Evolutionary conservation across 306 rosid species (phyloP), one percentile per base, ranked within the genome.

Genomic region (Malus fusca): DNA sequence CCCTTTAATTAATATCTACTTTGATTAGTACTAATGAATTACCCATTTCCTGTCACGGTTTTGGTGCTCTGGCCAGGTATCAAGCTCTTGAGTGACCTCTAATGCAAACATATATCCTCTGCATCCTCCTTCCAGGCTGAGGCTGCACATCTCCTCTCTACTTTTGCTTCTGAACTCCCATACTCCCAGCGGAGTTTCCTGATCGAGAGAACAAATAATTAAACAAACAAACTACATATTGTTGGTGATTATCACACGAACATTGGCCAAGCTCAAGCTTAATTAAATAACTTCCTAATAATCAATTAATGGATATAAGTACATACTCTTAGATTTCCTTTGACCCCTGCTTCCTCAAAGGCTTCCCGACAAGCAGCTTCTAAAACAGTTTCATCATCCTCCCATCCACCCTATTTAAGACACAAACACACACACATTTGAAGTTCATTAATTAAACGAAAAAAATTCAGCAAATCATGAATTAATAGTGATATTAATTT

Each of bases 101-200:
- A 93, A 81, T 51, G 98, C 89, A 76, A 90, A 93, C 96, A 93
- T 93, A 84, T 88, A 93, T 51, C 98, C 98, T 78, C 83, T 74
- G 89, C 98, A 89, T 59, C 87, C 96, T 72, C 98, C 98, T 80
- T 85, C 87, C 67, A 75, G 69, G 77, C 85, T 77, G 83, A 79
- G 72, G 79, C 84, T 73, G 83, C 89, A 80, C 63, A 82, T 59
- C 67, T 89, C 76, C 78, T 87, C 84, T 40, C 78, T 89, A 82
- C 94, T 93, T 87, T 90, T 93, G 88, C 98, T 93, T 84, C 94
- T 86, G 81, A 90, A 93, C 73, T 87, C 93, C 98, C 98, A 93
- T 48, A 80, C 82, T 83, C 98, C 98, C 73, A 93, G 79, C 44
- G 90, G 91, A 60, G 71, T 79, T 78, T 90, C 94, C 98, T 93